Evolutionary conservation across 1,284 basidiomycete species (phyloP), one percentile per base, ranked within the genome.

Genomic region (Sanghuangporus baumii): DNA sequence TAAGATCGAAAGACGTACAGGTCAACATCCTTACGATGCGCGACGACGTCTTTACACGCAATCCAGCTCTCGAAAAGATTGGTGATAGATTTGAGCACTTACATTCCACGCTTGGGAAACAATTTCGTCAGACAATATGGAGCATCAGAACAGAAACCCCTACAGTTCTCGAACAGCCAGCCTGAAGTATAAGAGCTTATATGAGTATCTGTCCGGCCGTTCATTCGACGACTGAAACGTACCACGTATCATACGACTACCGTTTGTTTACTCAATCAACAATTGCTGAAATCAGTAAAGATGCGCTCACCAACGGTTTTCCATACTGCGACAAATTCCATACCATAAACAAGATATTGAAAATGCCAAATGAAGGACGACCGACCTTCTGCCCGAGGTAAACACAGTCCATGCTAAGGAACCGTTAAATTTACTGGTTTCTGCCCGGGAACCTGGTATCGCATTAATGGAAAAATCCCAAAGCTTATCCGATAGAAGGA

Each of bases 341-440:
- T 26, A 3, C 16, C 34, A 40, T 31, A 31, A 31, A 31, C 26
- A 31, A 31, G 26, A 4, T 4, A 3, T 31, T 4, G 48, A 31
- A 41, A 41, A 16, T 31, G 38, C 64, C 36, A 4, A 9, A 61
- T 36, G 6, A 12, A 23, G 43, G 57, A 88, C 2, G 26, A 31
- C 26, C 26, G 26, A 31, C 82, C 87, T 96, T 96, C 74, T 96
- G 94, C 5, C 92, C 88, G 20, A 97, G 84, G 72, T 97, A 97
- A 66, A 97, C 91, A 84, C 89, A 93, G 78, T 97, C 94, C 89
- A 96, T 88, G 65, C 94, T 92, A 47, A 38, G 55, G n/a, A 34
- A 6, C 48, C 16, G 0, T 52, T 23, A 36, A n/a, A 46, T 31
- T 31, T 31, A 31, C 26, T 31, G 26, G 5, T 31, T 31, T 31